phyloP scores from a whole-genome alignment of 371 early-diverging fungal species.

The Mucor piriformis region DNA sequence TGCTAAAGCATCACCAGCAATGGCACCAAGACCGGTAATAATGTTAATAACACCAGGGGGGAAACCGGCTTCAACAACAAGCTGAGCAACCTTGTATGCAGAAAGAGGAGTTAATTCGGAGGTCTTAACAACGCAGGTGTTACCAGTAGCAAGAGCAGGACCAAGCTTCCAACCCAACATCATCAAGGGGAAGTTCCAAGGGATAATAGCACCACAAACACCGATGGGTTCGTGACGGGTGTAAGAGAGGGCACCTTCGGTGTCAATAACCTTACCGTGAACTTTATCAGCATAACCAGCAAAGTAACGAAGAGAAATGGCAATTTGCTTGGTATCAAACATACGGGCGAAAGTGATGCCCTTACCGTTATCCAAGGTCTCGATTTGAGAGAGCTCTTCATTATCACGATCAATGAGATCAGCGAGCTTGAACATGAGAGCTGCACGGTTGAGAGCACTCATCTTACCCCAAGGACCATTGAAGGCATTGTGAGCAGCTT shows the following conservation, averaged over 20 bases:
- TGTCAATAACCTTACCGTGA: constrained; percentile 55
- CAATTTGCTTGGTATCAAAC: constrained; percentile 60
- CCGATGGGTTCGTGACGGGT: constrained; percentile 83
- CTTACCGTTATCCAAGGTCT: constrained; percentile 55
- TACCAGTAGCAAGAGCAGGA: constrained; percentile 89
- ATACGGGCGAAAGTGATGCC: constrained; percentile 44
- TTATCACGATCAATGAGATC: constrained; percentile 45
- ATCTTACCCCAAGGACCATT: constrained; percentile 45
- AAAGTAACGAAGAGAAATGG: constrained; percentile 70
- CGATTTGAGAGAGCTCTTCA: constrained; percentile 48
- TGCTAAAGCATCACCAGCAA: constrained; percentile 46
- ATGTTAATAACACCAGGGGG: constrained; percentile 78
- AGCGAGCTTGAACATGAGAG: constrained; percentile 52
- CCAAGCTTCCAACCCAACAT: constrained; percentile 85
- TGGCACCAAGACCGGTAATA: constrained; percentile 50
- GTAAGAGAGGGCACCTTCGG: constrained; percentile 57
- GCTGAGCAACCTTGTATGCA: constrained; percentile 50
- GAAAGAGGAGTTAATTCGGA: constrained; percentile 74
- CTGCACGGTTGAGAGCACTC: constrained; percentile 35
- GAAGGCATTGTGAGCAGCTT: constrained; percentile 54
- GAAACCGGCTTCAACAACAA: constrained; percentile 57
- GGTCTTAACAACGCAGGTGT: constrained; percentile 82
- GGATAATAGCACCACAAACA: constrained; percentile 78
- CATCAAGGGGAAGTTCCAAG: constrained; percentile 86
- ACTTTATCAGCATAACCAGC: constrained; percentile 86